These are phyloP conservation scores for Epichloe sylvatica DNA, from an alignment of 2,329 filamentous ascomycete species.

Conservation along the genomic window DNA sequence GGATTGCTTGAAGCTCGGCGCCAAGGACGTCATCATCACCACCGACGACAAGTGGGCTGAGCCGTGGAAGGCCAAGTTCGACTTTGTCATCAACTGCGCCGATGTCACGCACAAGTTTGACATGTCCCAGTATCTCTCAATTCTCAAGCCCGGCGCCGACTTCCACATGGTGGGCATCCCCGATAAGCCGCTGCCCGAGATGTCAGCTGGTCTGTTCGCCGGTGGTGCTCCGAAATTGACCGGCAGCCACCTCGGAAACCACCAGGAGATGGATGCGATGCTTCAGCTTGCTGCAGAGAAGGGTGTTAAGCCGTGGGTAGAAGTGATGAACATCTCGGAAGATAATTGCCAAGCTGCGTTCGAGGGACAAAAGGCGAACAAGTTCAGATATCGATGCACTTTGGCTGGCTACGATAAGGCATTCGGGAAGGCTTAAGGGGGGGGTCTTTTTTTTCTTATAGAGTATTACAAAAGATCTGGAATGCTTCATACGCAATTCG, in stretches of 20 bases:
- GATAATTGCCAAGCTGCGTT: conserved; percentile 57
- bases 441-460: too few species aligned
- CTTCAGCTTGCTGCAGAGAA: conserved; percentile 42
- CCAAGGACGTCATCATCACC: conserved; percentile 37
- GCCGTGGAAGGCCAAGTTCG: conserved; percentile 35
- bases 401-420: conserved; percentile 53
- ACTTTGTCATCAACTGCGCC: conserved; percentile 37
- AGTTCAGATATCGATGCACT: conserved; percentile 60
- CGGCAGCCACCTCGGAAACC: conserved; percentile 46
- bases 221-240: conserved; percentile 38
- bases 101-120: conserved; percentile 41
- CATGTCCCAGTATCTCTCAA: conserved; percentile 35
- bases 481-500: too few species aligned
- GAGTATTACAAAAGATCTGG: too few species aligned
- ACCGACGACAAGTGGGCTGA: conserved; percentile 42
- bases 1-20: conserved; percentile 49
- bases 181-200: conserved; percentile 30
- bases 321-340: conserved; percentile 51
- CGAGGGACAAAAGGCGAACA: conserved; percentile 53
- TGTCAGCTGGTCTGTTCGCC: conserved; percentile 29
- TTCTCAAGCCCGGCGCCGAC: conserved; percentile 36
- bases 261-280: conserved; percentile 46
- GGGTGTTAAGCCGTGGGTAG: conserved; percentile 40
- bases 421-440: conserved; percentile 24
- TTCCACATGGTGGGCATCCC: conserved; percentile 47